Base-by-base conservation (phyloP, 2,329 filamentous ascomycete genomes). In the Venturia asperata region DNA sequence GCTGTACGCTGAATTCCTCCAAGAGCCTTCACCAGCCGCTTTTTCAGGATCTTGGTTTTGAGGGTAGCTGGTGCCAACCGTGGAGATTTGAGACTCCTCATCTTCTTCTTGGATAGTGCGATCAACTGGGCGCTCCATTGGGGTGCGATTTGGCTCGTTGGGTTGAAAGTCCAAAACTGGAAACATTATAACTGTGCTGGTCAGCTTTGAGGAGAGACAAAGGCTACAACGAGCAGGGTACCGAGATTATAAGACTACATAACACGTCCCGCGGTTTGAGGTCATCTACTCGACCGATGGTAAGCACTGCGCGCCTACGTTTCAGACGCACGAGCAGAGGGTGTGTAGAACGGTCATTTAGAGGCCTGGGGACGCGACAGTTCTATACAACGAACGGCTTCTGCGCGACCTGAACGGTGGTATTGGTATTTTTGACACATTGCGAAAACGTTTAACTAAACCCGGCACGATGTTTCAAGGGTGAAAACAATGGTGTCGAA, bases 401-500 rank as follows among this genome's bases (percentile, higher is more conserved):
- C 17, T n/a, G 52, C 27, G n/a, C 27, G 30, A n/a, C 1, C 30
- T n/a, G 52, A 58, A n/a, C 4, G 52, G 37, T 17, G 24, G n/a
- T 15, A 15, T 10, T 27, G 47, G 47, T 21, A 11, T 52, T 58
- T 37, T n/a, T 34, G 27, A 58, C 19, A 27, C 52, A 58, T 37
- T 15, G 19, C 9, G 52, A 56, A 58, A 58, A 58, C 52, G 37
- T 37, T 58, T 58, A 34, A 27, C 52, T 58, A 39, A 58, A 58
- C 27, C 52, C 52, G 52, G 52, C 27, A 58, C 52, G 30, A 37
- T 58, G 52, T 58, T 58, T 37, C 52, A 58, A 19, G 19, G 17
- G 17, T n/a, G 27, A n/a, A 58, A 58, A 58, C 52, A 27, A n/a
- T 58, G 52, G 52, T 58, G 52, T 58, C 17, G 52, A 24, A 52